A percentile compares a stretch with the other conserved stretches of the same genome.
phyloP scores from a whole-genome alignment of 176 grass and related monocot species.

The Aegilops umbellulata region DNA sequence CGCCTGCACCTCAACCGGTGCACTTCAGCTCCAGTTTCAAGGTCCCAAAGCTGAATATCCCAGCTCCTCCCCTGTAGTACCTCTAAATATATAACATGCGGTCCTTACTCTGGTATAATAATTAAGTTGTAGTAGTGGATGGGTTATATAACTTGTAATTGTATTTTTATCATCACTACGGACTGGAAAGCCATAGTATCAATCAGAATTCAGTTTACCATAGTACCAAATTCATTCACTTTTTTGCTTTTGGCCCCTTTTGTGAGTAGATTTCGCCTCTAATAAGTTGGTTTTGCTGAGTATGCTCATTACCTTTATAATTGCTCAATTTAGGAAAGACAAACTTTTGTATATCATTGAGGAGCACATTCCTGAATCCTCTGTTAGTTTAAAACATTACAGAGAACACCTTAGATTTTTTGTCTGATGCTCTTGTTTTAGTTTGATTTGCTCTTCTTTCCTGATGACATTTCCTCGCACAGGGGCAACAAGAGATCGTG shows the following conservation, averaged over 20 bases:
- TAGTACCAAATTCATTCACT: not conserved
- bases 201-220: constrained; percentile 12
- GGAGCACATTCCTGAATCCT: not conserved
- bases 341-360: not conserved
- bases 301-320: constrained; percentile 19
- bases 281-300: constrained; percentile 8
- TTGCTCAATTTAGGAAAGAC: not conserved
- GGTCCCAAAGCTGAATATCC: no score
- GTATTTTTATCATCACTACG: constrained; percentile 5
- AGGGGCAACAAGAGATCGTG: no score
- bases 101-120: no score
- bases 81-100: no score
- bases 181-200: constrained; percentile 15
- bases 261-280: not conserved
- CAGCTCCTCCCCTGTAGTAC: no score
- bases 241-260: constrained; percentile 21
- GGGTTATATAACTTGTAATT: constrained; percentile 11
- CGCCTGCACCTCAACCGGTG: no score
- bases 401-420: not conserved
- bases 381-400: constrained; percentile 12
- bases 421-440: no score
- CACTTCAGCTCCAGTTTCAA: no score
- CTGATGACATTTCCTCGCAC: no score
- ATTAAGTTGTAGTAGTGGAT: constrained; percentile 20
- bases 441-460: no score